These are phyloP conservation scores for Fusarium ramigenum DNA, from an alignment of 2,329 filamentous ascomycete genomes.

Conservation along the genomic window DNA sequence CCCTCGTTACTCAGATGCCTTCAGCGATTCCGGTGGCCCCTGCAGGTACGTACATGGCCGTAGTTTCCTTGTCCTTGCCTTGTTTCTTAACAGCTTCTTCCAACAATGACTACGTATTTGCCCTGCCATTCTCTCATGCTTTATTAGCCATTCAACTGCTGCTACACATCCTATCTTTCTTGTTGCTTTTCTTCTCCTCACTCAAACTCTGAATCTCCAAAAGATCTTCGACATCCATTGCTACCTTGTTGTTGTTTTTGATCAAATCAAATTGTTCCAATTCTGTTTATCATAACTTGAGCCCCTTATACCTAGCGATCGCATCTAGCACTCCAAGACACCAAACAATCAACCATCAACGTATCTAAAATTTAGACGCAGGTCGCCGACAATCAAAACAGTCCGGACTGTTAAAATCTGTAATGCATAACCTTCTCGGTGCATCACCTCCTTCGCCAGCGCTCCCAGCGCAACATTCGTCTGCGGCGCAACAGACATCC, in stretches of 20 bases:
- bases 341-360: slow-evolving; percentile 1
- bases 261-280: slow-evolving; percentile 7
- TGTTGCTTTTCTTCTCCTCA: slow-evolving; percentile 15
- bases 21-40: slow-evolving; percentile 44
- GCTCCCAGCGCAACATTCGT: slow-evolving; percentile 42
- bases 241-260: background rate
- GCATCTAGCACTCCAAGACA: slow-evolving; percentile 11
- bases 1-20: slow-evolving; percentile 43
- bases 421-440: slow-evolving; percentile 55
- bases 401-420: slow-evolving; percentile 55
- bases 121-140: slow-evolving; percentile 18
- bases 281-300: background rate
- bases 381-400: slow-evolving; percentile 52
- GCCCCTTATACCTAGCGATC: slow-evolving; percentile 11
- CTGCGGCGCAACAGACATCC: slow-evolving; percentile 46
- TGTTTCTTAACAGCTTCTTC: slow-evolving; percentile 29
- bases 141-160: slow-evolving; percentile 37
- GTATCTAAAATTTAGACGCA: slow-evolving; percentile 40
- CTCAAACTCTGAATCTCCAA: slow-evolving; percentile 19
- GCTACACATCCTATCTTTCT: slow-evolving; percentile 8
- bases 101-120: slow-evolving; percentile 27
- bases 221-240: slow-evolving; percentile 20
- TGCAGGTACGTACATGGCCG: slow-evolving; percentile 40
- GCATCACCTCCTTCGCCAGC: slow-evolving; percentile 44
- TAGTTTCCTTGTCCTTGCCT: slow-evolving; percentile 35